Evolutionary conservation across 208 protist genomes (phyloP).

Genomic region (Polymyxa betae): DNA sequence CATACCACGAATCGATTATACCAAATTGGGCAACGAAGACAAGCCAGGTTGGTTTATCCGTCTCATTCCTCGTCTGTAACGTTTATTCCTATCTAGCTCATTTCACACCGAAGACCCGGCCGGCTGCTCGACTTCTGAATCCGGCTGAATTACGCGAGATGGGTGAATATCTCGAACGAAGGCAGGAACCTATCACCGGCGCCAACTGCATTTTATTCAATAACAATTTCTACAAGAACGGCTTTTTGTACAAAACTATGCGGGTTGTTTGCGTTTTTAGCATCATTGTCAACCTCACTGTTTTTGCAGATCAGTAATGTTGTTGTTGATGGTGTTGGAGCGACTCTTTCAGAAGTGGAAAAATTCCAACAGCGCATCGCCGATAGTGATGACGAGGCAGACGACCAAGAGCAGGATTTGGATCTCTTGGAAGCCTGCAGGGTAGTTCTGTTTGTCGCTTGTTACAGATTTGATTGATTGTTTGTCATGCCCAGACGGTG

Average conservation of each 20-base stretch:
- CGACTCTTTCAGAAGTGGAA: conserved; percentile 18
- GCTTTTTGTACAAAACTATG: conserved; percentile 48
- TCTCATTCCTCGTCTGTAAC: neutral
- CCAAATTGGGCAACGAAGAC: conserved; percentile 9
- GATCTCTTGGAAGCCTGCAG: conserved; percentile 5
- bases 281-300: neutral
- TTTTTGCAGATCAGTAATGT: neutral
- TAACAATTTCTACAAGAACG: conserved; percentile 49
- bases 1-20: conserved; percentile 51
- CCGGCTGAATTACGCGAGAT: conserved; percentile 10
- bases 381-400: conserved; percentile 30
- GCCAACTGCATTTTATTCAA: conserved; percentile 14
- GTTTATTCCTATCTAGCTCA: neutral
- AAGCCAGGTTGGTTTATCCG: neutral
- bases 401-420: neutral
- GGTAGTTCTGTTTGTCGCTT: neutral
- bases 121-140: conserved; percentile 18
- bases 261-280: neutral
- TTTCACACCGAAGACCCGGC: conserved; percentile 5
- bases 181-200: conserved; percentile 9
- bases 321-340: conserved; percentile 4
- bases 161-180: conserved; percentile 24
- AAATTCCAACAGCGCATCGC: conserved; percentile 24
- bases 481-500: neutral
- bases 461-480: neutral